Conservation (phyloP, 2,329 filamentous ascomycete genomes). For the Pseudogymnoascus sp. region DNA sequence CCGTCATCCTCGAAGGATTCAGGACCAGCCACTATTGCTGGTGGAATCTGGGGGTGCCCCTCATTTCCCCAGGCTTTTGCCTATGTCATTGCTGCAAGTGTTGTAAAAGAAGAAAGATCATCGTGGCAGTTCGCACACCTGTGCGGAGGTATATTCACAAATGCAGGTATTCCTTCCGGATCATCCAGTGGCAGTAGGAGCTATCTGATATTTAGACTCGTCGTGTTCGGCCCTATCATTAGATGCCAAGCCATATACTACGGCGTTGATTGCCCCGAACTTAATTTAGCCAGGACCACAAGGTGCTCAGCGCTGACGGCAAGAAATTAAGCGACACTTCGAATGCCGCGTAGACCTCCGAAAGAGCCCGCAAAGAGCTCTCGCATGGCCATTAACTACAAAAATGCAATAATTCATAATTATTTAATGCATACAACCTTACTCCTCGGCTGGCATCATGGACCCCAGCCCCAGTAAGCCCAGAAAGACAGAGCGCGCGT, state of each 20-base stretch:
- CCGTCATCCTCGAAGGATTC: neutral
- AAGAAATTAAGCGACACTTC: neutral
- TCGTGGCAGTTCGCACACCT: neutral
- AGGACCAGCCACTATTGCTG: neutral
- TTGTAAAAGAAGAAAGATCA: neutral
- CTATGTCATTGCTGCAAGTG: neutral
- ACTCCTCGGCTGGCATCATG: neutral
- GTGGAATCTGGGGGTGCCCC: neutral
- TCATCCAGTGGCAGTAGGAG: neutral
- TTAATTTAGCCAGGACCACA: neutral
- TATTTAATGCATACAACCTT: neutral
- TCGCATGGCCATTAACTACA: neutral
- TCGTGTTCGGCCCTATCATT: neutral
- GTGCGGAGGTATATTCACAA: slow-evolving; percentile 1
- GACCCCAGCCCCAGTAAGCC: neutral
- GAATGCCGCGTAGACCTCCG: neutral
- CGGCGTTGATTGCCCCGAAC: neutral
- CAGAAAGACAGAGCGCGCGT: neutral
- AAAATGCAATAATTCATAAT: neutral
- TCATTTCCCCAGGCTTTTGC: neutral
- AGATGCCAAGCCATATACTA: neutral
- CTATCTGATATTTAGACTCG: neutral
- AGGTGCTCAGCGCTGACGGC: neutral
- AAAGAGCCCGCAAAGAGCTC: neutral
- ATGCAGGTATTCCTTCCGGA: slow-evolving; percentile 5